Base-by-base conservation (phyloP, 2,329 filamentous ascomycete species). In the Pseudogymnoascus sp. region DNA sequence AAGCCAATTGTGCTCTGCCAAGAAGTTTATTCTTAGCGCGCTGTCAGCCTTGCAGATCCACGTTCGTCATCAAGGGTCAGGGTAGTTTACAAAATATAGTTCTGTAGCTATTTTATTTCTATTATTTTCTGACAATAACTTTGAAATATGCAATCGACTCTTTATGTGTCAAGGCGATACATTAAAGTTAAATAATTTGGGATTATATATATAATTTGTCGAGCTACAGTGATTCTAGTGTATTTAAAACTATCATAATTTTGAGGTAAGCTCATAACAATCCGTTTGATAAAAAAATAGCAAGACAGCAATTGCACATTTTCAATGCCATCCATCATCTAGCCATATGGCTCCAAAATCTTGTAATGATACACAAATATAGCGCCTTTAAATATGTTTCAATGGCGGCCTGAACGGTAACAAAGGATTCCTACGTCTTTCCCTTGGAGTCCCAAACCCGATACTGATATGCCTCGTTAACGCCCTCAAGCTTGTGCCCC, bases 11-110 rank as follows among this genome's bases (percentile, higher is more conserved):
- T 34, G 49, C 49, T 56, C 16, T 28, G 16, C 49, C 49, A 56
- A 56, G 49, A 56, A 56, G n/a, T 56, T 56, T 56, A 56, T 56
- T 5, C 28, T 56, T 56, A 56, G 49, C 49, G 49, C 49, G n/a
- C 49, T 56, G 49, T 56, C 49, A 56, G 49, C 49, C 49, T 56
- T 56, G 49, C 49, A 56, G 49, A 34, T 56, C 49, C 2, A 56
- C n/a, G 28, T 21, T 56, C 49, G 49, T 56, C 49, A 56, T 34
- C 28, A 36, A 56, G 8, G 49, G 28, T 12, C n/a, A 21, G 9
- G 28, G 28, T 14, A 18, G 28, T 34, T 21, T 21, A 18, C 25
- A 2, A 36, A 34, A 14, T 34, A 7, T 31, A 56, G 2, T 14
- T 56, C n/a, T 21, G 1, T 53, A 31, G n/a, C 25, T 11, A 53